Percentiles rank a stretch among this genome's conserved stretches.
phyloP scores from a whole-genome alignment of 768 basidiomycete species.

The Thelephora aurantiotincta region DNA sequence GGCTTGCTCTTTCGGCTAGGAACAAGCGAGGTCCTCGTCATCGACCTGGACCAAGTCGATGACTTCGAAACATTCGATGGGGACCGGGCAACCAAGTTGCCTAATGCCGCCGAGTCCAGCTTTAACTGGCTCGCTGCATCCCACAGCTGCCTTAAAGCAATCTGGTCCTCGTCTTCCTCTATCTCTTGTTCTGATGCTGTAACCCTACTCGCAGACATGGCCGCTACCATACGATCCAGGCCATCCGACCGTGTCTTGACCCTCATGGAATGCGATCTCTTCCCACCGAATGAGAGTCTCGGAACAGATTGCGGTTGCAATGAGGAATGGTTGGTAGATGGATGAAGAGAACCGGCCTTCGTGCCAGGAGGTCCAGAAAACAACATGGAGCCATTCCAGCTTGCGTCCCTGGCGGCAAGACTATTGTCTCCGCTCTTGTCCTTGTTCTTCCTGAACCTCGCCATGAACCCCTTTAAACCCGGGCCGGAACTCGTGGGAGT shows the following conservation, averaged over 20 bases:
- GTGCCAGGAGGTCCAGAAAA: not conserved
- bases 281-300: constrained; percentile 7
- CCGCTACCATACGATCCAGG: not conserved
- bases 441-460: constrained; percentile 42
- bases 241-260: not conserved
- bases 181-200: not conserved
- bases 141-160: constrained; percentile 58
- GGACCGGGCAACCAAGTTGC: constrained; percentile 58
- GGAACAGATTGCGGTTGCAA: constrained; percentile 5
- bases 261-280: constrained; percentile 5
- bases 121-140: constrained; percentile 65
- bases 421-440: constrained; percentile 1
- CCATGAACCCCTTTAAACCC: constrained; percentile 70
- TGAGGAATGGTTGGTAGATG: no score
- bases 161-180: constrained; percentile 23
- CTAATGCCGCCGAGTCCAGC: constrained; percentile 57
- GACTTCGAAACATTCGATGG: constrained; percentile 47
- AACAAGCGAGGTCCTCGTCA: constrained; percentile 28
- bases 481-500: constrained; percentile 65
- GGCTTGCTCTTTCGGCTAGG: constrained; percentile 14
- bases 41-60: constrained; percentile 29
- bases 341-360: not conserved
- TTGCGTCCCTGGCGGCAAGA: not conserved
- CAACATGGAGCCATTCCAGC: not conserved
- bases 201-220: not conserved